Percentiles rank a stretch among this genome's conserved stretches.
Conservation (phyloP, 345 rosid species). For the Arabidopsis suecica region DNA sequence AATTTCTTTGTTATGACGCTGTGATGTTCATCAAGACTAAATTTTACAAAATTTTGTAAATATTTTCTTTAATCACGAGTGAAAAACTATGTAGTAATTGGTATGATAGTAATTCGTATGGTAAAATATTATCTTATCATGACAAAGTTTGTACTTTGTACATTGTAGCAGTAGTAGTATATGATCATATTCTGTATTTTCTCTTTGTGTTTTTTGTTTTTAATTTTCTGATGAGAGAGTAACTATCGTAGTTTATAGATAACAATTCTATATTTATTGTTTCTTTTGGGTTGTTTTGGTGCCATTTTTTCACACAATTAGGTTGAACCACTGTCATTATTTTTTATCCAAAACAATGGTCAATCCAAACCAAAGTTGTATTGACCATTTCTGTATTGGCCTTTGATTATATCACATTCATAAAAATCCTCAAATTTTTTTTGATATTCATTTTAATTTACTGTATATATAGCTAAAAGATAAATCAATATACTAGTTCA, state of each 20-base stretch:
- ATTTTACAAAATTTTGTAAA: no score
- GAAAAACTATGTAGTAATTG: neutral
- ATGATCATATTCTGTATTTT: slow-evolving; percentile 14
- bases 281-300: slow-evolving; percentile 9
- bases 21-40: no score
- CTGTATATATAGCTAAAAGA: neutral
- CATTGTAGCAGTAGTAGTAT: no score
- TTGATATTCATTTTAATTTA: neutral
- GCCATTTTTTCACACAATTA: slow-evolving; percentile 21
- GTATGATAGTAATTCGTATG: neutral
- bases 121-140: slow-evolving; percentile 8
- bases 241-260: neutral
- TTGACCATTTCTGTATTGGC: slow-evolving; percentile 17
- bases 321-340: slow-evolving; percentile 23
- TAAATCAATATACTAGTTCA: slow-evolving; percentile 1
- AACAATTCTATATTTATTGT: neutral
- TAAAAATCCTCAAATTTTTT: neutral
- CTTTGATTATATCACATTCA: neutral
- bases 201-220: neutral
- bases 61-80: no score
- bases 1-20: neutral
- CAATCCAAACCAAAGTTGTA: neutral
- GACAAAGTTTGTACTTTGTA: neutral
- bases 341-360: slow-evolving; percentile 1
- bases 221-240: neutral